phyloP scores from a whole-genome alignment of 2,329 filamentous ascomycete genomes.

The Akanthomyces lecanii region DNA sequence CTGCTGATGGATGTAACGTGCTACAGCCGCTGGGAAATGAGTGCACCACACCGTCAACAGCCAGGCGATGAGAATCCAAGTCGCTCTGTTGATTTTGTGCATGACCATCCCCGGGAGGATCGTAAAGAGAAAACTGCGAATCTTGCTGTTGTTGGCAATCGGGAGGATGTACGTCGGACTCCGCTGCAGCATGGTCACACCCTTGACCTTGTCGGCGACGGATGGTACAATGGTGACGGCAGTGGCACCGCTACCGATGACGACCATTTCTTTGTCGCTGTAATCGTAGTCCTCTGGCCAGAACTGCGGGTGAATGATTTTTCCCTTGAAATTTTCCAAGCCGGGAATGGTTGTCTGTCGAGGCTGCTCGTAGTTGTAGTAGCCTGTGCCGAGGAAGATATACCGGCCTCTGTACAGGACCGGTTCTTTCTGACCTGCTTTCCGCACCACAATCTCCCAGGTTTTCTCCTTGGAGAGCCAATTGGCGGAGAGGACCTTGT shows the following conservation, averaged over 20 bases:
- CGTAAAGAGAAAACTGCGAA: conserved; percentile 35
- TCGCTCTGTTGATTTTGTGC: conserved; percentile 41
- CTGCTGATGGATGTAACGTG: conserved; percentile 33
- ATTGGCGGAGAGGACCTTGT: not conserved
- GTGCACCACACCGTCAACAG: conserved; percentile 39
- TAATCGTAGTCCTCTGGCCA: conserved; percentile 69
- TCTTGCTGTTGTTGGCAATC: conserved; percentile 38
- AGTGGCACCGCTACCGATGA: conserved; percentile 79
- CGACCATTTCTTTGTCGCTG: conserved; percentile 60
- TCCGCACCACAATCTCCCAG: not conserved
- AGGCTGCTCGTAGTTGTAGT: conserved; percentile 68
- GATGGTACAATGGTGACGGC: conserved; percentile 72
- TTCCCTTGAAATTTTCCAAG: conserved; percentile 61
- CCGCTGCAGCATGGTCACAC: conserved; percentile 76
- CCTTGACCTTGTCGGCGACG: conserved; percentile 58
- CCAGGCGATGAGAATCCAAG: conserved; percentile 22
- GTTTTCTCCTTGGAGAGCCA: not conserved
- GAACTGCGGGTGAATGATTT: conserved; percentile 66
- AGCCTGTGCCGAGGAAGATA: conserved; percentile 59
- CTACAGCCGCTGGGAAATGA: conserved; percentile 23
- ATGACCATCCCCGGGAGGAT: conserved; percentile 44
- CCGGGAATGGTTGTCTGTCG: conserved; percentile 60
- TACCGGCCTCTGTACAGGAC: conserved; percentile 42
- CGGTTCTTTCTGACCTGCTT: conserved; percentile 2
- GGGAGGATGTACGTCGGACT: conserved; percentile 67